Percentiles rank a stretch among this genome's conserved stretches.
Conservation (phyloP, 768 basidiomycete genomes). For the Infundibulicybe gibba region DNA sequence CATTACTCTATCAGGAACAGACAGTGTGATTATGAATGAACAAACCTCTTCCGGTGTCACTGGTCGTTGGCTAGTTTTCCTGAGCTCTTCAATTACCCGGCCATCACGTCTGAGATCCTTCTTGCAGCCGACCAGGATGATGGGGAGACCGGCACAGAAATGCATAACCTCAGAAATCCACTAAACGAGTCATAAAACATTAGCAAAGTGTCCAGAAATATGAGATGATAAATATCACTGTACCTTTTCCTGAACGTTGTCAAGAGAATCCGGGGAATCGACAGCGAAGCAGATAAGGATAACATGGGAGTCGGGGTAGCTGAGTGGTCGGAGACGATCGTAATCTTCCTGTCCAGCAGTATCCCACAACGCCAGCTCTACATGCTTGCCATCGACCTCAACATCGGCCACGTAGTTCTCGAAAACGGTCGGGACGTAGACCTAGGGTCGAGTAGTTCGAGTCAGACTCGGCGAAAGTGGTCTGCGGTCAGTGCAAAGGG, state of each 20-base stretch:
- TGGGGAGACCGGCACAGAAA: slow-evolving; percentile 91
- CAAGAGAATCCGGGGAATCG: slow-evolving; percentile 96
- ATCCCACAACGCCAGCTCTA: slow-evolving; percentile 99
- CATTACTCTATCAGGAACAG: background rate
- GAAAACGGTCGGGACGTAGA: slow-evolving; percentile 98
- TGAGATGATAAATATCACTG: slow-evolving; percentile 18
- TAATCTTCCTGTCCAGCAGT: slow-evolving; percentile 99
- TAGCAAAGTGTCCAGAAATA: slow-evolving; percentile 1
- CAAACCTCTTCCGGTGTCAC: slow-evolving; percentile 89
- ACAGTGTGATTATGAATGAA: slow-evolving; percentile 4
- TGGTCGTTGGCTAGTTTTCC: slow-evolving; percentile 91
- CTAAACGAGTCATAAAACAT: slow-evolving; percentile 34
- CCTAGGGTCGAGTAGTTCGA: slow-evolving; percentile 42
- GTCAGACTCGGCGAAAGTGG: slow-evolving; percentile 6
- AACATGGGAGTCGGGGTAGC: slow-evolving; percentile 99
- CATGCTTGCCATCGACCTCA: slow-evolving; percentile 97
- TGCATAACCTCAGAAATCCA: slow-evolving; percentile 99
- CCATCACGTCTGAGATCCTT: slow-evolving; percentile 95
- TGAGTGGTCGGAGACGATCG: slow-evolving; percentile 95
- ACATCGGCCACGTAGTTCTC: slow-evolving; percentile 99
- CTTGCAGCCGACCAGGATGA: slow-evolving; percentile 98
- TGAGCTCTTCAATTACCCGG: slow-evolving; percentile 90
- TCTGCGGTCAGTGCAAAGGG: background rate
- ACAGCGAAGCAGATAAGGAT: slow-evolving; percentile 99
- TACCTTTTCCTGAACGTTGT: slow-evolving; percentile 99